Evolutionary conservation across 306 rosid genomes (phyloP), one percentile per base, ranked within the genome.

Genomic region (Lathyrus sativus): DNA sequence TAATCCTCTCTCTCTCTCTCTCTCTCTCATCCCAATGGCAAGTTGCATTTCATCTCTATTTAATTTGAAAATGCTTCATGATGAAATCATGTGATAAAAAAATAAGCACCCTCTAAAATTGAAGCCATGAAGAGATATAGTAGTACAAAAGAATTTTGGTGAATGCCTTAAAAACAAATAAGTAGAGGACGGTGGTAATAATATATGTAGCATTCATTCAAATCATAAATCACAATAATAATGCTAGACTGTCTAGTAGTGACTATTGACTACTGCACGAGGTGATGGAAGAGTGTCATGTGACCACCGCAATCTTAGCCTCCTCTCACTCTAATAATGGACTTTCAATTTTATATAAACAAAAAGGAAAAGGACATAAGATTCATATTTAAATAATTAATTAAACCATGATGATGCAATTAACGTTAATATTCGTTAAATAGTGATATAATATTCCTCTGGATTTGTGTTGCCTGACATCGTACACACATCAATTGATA

Each of bases 291-390:
- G 56, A 42, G 68, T 61, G 68, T 78, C 85, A 85, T 74, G 91
- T 88, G 91, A 84, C 74, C 83, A 71, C 91, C 89, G 95, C 87
- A 76, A 76, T 85, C 77, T 43, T 73, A 56, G 84, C 87, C 66
- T 66, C 74, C 63, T 68, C 79, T 65, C 80, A 70, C 76, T 65
- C 79, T 67, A 59, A 78, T 59, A 83, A 73, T 79, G 74, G 66
- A 76, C 17, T 31, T 63, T 61, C 46, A 15, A 58, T 57, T 42
- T 48, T 49, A 28, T 51, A 9, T 24, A 69, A 48, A 79, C 46
- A 63, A 59, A 71, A 71, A 49, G 46, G 28, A 18, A 76, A 53
- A 54, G 26, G 65, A 75, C 56, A 7, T 12, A 58, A 15, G 62
- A 77, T 79, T 76, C 78, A 56, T 55, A 33, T 73, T 73, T 73